A percentile compares a stretch with the other conserved stretches of the same genome.
phyloP scores from a whole-genome alignment of 805 yeast genomes.

The Saccharomycopsis malanga region DNA sequence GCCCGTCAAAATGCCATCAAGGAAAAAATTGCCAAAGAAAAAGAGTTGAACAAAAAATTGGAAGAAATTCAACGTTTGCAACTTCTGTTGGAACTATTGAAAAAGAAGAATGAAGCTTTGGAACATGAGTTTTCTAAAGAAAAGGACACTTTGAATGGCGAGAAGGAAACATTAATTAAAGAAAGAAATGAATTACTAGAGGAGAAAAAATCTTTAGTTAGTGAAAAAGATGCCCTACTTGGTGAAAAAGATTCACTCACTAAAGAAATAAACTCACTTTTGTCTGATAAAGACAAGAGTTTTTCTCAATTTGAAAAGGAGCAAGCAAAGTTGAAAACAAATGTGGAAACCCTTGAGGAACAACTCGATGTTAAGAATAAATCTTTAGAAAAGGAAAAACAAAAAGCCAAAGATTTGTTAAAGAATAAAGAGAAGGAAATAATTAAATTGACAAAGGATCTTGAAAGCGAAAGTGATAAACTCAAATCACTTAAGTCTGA shows the following conservation, averaged over 20 bases:
- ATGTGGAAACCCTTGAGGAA: no score
- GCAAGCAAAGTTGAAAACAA: no score
- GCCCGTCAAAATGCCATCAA: background rate
- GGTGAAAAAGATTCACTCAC: background rate
- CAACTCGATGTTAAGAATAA: no score
- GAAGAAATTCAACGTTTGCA: background rate
- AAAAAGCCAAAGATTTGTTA: no score
- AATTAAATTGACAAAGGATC: no score
- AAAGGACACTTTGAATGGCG: conserved; percentile 1
- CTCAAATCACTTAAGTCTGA: background rate
- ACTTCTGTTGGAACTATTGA: background rate
- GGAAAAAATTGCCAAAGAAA: conserved; percentile 2
- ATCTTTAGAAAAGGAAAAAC: no score
- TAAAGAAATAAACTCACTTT: background rate
- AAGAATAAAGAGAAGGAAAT: background rate
- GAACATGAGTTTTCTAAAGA: background rate
- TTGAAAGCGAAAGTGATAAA: no score
- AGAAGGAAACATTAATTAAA: background rate
- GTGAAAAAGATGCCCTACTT: background rate
- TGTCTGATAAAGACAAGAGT: no score
- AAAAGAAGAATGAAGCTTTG: background rate
- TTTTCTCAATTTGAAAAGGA: no score
- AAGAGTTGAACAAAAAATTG: background rate
- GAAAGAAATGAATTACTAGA: background rate
- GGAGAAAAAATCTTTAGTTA: background rate